Conservation (phyloP, 257 asterid species). For the Prunella vulgaris region DNA sequence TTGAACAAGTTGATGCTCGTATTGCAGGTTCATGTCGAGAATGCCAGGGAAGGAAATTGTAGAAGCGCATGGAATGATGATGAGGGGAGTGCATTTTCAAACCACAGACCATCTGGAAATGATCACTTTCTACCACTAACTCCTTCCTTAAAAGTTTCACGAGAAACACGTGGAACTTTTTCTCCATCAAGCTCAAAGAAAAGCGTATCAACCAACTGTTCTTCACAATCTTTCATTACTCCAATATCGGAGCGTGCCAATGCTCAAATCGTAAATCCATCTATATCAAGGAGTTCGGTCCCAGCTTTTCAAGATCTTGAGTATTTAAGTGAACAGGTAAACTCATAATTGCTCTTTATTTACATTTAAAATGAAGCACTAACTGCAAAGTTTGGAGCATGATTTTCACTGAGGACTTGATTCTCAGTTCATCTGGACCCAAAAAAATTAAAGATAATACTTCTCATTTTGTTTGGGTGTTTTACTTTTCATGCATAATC, state of each 20-base stretch:
- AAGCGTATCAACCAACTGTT: not conserved
- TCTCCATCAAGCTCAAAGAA: conserved; percentile 7
- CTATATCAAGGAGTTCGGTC: not conserved
- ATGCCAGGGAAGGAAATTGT: not conserved
- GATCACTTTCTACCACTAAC: not conserved
- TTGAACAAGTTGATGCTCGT: not conserved
- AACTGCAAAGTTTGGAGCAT: not conserved
- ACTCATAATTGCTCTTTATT: not conserved
- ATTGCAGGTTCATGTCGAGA: not conserved
- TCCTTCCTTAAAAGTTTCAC: conserved; percentile 10
- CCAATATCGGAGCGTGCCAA: conserved; percentile 15
- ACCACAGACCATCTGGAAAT: not conserved
- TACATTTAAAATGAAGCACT: conserved; percentile 7
- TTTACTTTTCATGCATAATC: not conserved
- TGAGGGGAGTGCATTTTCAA: not conserved
- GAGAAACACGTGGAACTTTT: not conserved
- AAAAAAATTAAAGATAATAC: not conserved
- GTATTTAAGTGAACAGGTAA: conserved; percentile 27
- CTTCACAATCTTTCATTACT: conserved; percentile 15
- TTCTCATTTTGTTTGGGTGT: not conserved
- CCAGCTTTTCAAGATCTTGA: conserved; percentile 12
- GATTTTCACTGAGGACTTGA: not conserved
- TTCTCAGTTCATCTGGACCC: not conserved
- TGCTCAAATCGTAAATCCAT: conserved; percentile 1
- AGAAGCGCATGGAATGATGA: not conserved